Conservation (phyloP, 2,329 filamentous ascomycete species). For the Aspergillus japonicus region DNA sequence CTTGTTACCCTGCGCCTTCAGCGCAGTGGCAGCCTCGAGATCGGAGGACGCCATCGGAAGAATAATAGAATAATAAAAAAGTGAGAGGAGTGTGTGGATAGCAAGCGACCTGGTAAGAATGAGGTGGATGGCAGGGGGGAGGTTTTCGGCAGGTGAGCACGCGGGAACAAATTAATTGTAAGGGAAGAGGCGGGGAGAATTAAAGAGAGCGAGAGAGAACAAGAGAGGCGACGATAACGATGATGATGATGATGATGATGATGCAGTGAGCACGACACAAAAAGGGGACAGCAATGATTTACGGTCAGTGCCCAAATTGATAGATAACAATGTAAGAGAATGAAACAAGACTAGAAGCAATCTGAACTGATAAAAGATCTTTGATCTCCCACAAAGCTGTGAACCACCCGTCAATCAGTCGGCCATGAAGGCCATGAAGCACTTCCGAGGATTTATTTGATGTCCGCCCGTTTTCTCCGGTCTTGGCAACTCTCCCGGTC, state of each 20-base stretch:
- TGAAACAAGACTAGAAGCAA: not conserved
- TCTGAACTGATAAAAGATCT: not conserved
- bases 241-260: not conserved
- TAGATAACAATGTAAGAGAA: not conserved
- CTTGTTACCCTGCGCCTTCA: conserved; percentile 94
- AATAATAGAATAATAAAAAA: conserved; percentile 3
- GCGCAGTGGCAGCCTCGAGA: conserved; percentile 69
- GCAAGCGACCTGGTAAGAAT: not conserved
- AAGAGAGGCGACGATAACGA: too few species aligned
- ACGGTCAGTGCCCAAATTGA: too few species aligned
- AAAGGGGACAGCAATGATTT: too few species aligned
- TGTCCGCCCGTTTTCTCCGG: conserved; percentile 21
- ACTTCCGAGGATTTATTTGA: conserved; percentile 13
- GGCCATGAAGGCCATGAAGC: too few species aligned
- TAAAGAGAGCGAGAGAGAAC: not conserved
- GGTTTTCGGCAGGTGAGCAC: conserved; percentile 17
- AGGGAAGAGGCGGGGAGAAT: not conserved
- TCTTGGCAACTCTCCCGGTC: conserved; percentile 30
- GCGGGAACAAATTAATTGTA: conserved; percentile 4
- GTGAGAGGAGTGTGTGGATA: conserved; percentile 1
- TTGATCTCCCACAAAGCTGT: too few species aligned
- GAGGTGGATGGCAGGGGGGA: conserved; percentile 17
- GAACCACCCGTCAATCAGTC: too few species aligned
- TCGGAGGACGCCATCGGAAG: conserved; percentile 42
- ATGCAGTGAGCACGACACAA: not conserved